Conservation (phyloP, 495 filamentous ascomycete species). For the Evansstolkia leycettana region DNA sequence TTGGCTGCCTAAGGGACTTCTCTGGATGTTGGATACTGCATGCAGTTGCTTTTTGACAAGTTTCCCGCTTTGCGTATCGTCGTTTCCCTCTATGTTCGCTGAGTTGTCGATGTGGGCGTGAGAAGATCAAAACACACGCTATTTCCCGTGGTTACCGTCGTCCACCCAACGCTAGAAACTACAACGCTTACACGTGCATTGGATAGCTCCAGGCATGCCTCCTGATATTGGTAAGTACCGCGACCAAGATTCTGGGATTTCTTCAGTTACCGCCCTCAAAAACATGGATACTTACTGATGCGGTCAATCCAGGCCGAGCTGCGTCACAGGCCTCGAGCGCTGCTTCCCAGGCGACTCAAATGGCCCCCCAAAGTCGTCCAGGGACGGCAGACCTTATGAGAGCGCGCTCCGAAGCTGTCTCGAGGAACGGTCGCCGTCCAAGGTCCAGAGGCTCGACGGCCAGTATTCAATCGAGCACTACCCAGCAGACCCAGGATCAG, state of each 20-base stretch:
- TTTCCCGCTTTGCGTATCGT: conserved; percentile 1
- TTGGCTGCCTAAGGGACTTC: conserved; percentile 4
- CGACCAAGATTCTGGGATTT: conserved; percentile 2
- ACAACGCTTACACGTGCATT: neutral
- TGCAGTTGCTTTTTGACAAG: neutral
- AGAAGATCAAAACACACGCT: conserved; percentile 21
- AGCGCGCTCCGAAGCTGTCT: conserved; percentile 46
- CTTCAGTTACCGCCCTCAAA: neutral
- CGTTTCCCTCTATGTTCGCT: neutral
- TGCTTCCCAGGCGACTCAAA: conserved; percentile 27
- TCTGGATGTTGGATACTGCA: conserved; percentile 2
- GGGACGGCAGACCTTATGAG: conserved; percentile 36
- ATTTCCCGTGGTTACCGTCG: conserved; percentile 20
- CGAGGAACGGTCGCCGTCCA: conserved; percentile 51
- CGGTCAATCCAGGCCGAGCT: conserved; percentile 10
- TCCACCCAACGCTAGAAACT: conserved; percentile 10
- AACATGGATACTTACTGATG: conserved; percentile 1
- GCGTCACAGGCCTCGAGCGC: conserved; percentile 19
- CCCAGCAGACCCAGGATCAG: conserved; percentile 55
- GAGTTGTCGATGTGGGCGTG: conserved; percentile 11
- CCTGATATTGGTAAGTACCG: conserved; percentile 18
- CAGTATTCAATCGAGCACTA: conserved; percentile 60
- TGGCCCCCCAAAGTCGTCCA: conserved; percentile 28
- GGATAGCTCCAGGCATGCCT: conserved; percentile 10
- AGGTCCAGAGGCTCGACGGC: conserved; percentile 75